These are phyloP conservation scores for Lentinula raphanica DNA, from an alignment of 768 basidiomycete genomes.

Conservation along the genomic window DNA sequence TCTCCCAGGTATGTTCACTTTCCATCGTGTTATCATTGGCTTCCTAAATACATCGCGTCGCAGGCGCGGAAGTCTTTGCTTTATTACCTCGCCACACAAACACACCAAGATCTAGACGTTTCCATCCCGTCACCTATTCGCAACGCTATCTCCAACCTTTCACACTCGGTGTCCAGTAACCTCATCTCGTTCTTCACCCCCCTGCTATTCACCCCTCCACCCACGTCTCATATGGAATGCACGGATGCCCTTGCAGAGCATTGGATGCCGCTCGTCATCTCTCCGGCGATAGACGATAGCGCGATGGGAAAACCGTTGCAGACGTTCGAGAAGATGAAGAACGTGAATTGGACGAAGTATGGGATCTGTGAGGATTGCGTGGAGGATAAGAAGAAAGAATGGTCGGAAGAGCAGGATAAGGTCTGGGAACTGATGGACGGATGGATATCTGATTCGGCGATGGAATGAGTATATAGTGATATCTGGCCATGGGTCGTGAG, in stretches of 20 bases:
- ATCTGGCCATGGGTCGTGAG: no score
- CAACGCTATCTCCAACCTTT: conserved; percentile 28
- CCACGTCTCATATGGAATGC: conserved; percentile 69
- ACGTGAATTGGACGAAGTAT: conserved; percentile 49
- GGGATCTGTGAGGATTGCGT: conserved; percentile 60
- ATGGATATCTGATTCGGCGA: conserved; percentile 36
- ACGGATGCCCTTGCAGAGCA: conserved; percentile 65
- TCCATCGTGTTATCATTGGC: no score
- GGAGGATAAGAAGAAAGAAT: conserved; percentile 56
- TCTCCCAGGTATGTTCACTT: conserved; percentile 52
- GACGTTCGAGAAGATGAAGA: conserved; percentile 56
- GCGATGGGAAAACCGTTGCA: conserved; percentile 71
- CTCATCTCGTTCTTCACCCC: conserved; percentile 69
- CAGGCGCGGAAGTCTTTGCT: conserved; percentile 60
- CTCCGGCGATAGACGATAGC: conserved; percentile 54
- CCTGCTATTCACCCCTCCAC: conserved; percentile 63
- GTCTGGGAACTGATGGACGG: conserved; percentile 58
- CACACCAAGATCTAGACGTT: conserved; percentile 40
- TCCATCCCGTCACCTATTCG: conserved; percentile 21
- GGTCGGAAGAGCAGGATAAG: conserved; percentile 52
- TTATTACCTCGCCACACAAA: conserved; percentile 57
- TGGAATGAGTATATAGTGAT: background rate
- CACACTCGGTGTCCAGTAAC: conserved; percentile 43
- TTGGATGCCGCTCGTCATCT: conserved; percentile 70
- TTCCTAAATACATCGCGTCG: background rate